Base-by-base conservation (phyloP, 1,139 yeast genomes). In the Entelexis paramagnoliae region DNA sequence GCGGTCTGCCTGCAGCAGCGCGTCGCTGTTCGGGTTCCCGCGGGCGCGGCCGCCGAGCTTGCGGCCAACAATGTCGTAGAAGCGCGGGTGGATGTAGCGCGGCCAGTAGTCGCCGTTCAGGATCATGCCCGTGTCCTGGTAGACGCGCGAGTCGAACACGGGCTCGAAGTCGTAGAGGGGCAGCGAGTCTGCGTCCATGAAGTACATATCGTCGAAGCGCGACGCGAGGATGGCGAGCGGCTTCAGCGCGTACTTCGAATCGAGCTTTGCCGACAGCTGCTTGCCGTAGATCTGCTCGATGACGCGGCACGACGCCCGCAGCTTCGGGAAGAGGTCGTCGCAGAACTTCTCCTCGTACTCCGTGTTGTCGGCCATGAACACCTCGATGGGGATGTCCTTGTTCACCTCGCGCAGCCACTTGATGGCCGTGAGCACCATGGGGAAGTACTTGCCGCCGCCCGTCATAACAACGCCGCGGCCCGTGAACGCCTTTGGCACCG, bases 61-160 rank as follows among this genome's bases (percentile, higher is more conserved):
- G 6, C 76, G 66, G 6, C 75, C 81, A 0, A 87, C 85, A 54
- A 84, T 75, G 13, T 79, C 77, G 64, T 81, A 84, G 63, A 72
- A 85, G 35, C 67, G 67, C 4, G 93, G 94, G 6, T 82, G 75
- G 1, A 83, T 80, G 0, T 86, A 76, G 59, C 93, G 72, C 59
- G 76, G 73, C 94, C 94, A 85, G 64, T 78, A 84, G 66, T 85
- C 94, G 4, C 93, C 91, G 89, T 93, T 84, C 29, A 82, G 69
- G 4, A 84, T 75, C 68, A 82, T 72, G 1, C 91, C 89, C 48
- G 72, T 66, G 20, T 72, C 62, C 39, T 66, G 65, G 65, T 74
- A 84, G 7, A 85, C 77, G 36, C 75, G 76, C 50, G 76, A 71
- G 9, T 71, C 70, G 60, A 84, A 79, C 2, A 82, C 64, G 22